These are phyloP conservation scores for Barbarea vulgaris DNA, from an alignment of 345 rosid genomes.

Conservation along the genomic window DNA sequence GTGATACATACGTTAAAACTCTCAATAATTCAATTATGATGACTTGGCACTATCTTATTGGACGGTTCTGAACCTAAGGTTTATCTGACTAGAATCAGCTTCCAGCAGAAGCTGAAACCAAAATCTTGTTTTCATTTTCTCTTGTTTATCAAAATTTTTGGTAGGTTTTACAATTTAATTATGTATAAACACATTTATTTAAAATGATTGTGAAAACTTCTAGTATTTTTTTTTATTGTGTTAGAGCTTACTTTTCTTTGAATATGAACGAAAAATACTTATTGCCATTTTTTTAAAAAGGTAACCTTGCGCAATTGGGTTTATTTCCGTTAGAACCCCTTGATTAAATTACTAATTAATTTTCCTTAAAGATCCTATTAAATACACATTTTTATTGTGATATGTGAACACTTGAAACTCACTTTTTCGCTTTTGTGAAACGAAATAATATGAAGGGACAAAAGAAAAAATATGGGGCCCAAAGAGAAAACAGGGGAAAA, in stretches of 20 bases:
- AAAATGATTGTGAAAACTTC: not conserved
- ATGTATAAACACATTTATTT: not conserved
- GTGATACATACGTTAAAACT: slow-evolving; percentile 21
- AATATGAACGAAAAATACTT: not conserved
- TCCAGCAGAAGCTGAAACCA: not conserved
- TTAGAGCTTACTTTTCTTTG: not conserved
- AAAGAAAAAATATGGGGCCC: slow-evolving; percentile 30
- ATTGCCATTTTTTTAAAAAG: not conserved
- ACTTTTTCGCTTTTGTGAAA: slow-evolving; percentile 21
- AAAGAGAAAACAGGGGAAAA: slow-evolving; percentile 6
- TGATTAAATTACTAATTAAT: not conserved
- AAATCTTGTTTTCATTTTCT: not conserved
- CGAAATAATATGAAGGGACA: slow-evolving; percentile 14
- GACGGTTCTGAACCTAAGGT: not conserved
- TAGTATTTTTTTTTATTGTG: not conserved
- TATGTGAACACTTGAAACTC: not conserved
- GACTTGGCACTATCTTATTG: slow-evolving; percentile 12
- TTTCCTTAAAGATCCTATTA: not conserved
- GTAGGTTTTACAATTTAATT: too few relatives aligned
- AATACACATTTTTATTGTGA: not conserved
- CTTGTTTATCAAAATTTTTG: not conserved
- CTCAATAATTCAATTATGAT: slow-evolving; percentile 3
- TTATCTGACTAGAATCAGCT: slow-evolving; percentile 25
- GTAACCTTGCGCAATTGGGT: not conserved
- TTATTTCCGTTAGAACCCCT: not conserved